A percentile compares a stretch with the other conserved stretches of the same genome.
Conservation (phyloP, 1,284 basidiomycete species). For the Rhodotorula mucilaginosa region DNA sequence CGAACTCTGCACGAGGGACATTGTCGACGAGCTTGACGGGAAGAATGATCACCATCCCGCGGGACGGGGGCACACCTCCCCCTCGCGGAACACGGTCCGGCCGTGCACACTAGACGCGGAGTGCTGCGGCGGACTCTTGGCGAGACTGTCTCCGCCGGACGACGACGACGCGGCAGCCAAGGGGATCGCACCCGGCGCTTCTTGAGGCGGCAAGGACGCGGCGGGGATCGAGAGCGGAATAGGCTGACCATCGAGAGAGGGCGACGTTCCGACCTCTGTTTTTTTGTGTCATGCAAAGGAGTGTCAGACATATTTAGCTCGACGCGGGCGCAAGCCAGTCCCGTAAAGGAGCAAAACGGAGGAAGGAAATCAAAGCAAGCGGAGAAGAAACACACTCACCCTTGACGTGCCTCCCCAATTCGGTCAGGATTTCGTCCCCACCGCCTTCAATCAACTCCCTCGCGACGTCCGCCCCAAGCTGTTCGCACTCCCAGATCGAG, state of each 20-base stretch:
- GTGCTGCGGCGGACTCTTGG: slow-evolving; percentile 19
- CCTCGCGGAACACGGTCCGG: slow-evolving; percentile 32
- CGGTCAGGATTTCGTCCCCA: slow-evolving; percentile 71
- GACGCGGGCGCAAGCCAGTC: background rate
- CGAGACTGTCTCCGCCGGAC: background rate
- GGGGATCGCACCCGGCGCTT: background rate
- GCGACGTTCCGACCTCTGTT: slow-evolving; percentile 22
- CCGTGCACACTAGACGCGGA: background rate
- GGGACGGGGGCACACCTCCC: slow-evolving; percentile 35
- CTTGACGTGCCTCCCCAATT: slow-evolving; percentile 66
- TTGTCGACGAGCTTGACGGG: no score
- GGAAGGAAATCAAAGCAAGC: background rate
- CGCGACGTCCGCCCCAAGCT: slow-evolving; percentile 66
- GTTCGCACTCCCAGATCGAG: slow-evolving; percentile 63
- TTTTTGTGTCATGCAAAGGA: background rate
- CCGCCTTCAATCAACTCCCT: slow-evolving; percentile 63
- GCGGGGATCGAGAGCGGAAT: slow-evolving; percentile 23
- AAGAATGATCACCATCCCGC: slow-evolving; percentile 26
- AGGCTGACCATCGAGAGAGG: slow-evolving; percentile 22
- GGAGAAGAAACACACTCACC: slow-evolving; percentile 46
- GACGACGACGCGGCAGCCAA: background rate
- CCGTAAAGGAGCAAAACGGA: no score
- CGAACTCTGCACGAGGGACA: no score
- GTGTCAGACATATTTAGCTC: background rate
- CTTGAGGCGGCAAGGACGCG: background rate